Percentiles rank a stretch among this genome's conserved stretches.
phyloP scores from a whole-genome alignment of 495 filamentous ascomycete species.

The Chaetomidium leptoderma region DNA sequence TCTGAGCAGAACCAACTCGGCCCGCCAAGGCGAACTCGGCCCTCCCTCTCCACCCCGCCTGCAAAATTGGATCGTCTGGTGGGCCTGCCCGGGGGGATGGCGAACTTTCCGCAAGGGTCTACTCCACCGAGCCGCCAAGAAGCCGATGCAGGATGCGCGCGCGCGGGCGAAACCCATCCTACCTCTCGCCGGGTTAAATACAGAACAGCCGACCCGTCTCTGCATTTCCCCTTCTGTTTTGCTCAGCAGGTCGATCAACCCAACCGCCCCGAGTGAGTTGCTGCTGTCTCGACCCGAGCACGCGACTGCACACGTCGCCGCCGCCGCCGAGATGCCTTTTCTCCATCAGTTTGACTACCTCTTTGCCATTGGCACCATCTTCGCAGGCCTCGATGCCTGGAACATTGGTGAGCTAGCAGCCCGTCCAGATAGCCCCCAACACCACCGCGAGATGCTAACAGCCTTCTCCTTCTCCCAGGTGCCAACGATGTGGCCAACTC shows the following conservation, averaged over 20 bases:
- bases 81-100: background rate
- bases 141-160: background rate
- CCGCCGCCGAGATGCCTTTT: constrained; percentile 23
- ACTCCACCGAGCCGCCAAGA: constrained; percentile 6
- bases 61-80: too few species aligned
- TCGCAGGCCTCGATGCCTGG: constrained; percentile 69
- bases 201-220: constrained; percentile 1
- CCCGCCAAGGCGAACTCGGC: constrained; percentile 1
- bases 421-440: too few species aligned
- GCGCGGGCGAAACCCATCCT: background rate
- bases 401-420: constrained; percentile 59
- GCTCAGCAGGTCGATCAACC: constrained; percentile 12
- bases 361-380: constrained; percentile 71
- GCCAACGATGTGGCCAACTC: constrained; percentile 76
- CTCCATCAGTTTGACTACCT: constrained; percentile 63
- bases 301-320: constrained; percentile 5
- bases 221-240: background rate
- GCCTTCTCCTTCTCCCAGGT: constrained; percentile 20
- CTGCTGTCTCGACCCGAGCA: constrained; percentile 11
- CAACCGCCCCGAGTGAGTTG: background rate
- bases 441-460: background rate
- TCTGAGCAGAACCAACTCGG: background rate
- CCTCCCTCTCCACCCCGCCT: background rate
- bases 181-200: constrained; percentile 9
- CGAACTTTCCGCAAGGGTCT: background rate